Base-by-base conservation (phyloP, 1,284 basidiomycete genomes). In the Cryptococcus amylolentus region DNA sequence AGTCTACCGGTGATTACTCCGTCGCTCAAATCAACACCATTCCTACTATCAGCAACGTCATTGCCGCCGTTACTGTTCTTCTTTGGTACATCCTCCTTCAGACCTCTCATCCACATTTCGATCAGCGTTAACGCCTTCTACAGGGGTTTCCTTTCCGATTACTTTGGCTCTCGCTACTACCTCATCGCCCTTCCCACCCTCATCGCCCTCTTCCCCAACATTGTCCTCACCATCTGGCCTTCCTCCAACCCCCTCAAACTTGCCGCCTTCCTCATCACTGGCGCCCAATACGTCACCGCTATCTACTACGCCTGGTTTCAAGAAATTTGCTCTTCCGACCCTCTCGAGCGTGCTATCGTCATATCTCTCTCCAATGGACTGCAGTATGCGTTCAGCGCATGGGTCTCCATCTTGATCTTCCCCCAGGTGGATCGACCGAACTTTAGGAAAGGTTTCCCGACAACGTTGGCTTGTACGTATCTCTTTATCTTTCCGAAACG, bases 331-430 rank as follows among this genome's bases (percentile, higher is more conserved):
- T 26, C 43, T 14, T 35, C 50, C 16, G 55, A 57, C 44, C 55
- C 55, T 3, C 45, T 57, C 2, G 55, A 57, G 42, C 42, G 55
- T 7, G 40, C 40, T 16, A 10, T 44, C 18, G 42, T 44, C 42
- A 44, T 48, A 6, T 5, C 12, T 12, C n/a, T 48, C 20, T n/a
- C n/a, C 23, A 28, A 48, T n/a, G 42, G 42, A 12, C 35, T 57
- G 23, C 51, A 52, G 39, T 57, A 52, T 43, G 55, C 42, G 5
- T 48, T 52, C 41, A 47, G 42, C 23, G 55, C 55, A 27, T 57
- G 55, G 55, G 26, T 57, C 8, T 40, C 55, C 7, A 28, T 57
- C n/a, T 37, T 57, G 12, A 53, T 57, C 50, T 57, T 57, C 51
- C 42, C 43, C 20, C 55, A 57, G 28, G 49, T 51, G 35, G 55